These are phyloP conservation scores for Aciculosporium take DNA, from an alignment of 2,329 filamentous ascomycete species.

Conservation along the genomic window DNA sequence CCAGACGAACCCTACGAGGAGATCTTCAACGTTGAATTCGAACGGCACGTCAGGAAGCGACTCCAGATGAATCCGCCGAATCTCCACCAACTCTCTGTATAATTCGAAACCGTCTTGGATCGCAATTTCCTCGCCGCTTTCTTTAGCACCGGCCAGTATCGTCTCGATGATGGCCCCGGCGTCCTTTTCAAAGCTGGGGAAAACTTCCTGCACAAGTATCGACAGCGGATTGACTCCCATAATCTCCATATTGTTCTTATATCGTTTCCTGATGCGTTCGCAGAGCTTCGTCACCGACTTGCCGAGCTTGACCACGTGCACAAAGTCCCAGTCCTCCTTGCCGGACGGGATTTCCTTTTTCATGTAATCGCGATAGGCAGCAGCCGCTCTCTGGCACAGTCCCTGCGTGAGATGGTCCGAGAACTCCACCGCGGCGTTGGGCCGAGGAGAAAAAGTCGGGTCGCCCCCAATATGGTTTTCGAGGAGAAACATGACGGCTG, in stretches of 20 bases:
- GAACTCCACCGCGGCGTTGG: conserved; percentile 60
- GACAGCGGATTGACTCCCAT: conserved; percentile 56
- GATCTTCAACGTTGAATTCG: conserved; percentile 72
- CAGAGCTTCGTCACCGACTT: conserved; percentile 74
- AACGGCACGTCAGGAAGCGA: conserved; percentile 62
- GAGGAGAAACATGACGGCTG: conserved; percentile 64
- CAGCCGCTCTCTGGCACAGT: conserved; percentile 57
- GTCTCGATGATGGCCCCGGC: conserved; percentile 70
- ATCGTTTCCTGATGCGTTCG: conserved; percentile 83
- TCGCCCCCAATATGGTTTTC: conserved; percentile 73
- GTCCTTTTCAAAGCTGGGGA: conserved; percentile 84
- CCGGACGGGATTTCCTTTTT: conserved; percentile 66
- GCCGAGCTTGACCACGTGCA: conserved; percentile 77
- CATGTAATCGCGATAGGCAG: conserved; percentile 68
- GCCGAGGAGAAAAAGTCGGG: conserved; percentile 54
- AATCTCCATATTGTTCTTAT: conserved; percentile 73
- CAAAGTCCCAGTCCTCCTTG: conserved; percentile 78
- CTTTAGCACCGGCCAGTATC: conserved; percentile 60
- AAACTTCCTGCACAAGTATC: conserved; percentile 67
- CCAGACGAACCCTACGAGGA: conserved; percentile 89
- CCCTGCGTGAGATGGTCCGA: conserved; percentile 56
- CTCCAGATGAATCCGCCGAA: conserved; percentile 66
- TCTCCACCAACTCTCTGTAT: conserved; percentile 76
- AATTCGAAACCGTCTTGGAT: conserved; percentile 89
- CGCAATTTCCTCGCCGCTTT: conserved; percentile 59